Percentiles rank a stretch among this genome's conserved stretches.
Evolutionary conservation across 352 stramenopile genomes (phyloP).

Genomic region (Thraustochytrium sp.): DNA sequence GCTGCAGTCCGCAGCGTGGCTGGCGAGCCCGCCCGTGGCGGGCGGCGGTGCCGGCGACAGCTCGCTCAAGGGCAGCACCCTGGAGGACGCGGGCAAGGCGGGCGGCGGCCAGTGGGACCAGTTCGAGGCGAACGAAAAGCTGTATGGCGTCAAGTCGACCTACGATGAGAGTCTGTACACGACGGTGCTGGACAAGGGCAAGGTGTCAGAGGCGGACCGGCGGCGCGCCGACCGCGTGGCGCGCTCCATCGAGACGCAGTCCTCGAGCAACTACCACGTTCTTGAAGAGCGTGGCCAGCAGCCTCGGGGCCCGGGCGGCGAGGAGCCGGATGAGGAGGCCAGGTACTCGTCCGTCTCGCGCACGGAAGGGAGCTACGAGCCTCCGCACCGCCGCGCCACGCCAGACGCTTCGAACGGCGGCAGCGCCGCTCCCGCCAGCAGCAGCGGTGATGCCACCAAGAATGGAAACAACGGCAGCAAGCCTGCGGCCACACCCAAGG

Average conservation of each 20-base stretch:
- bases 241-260: slow-evolving; percentile 85
- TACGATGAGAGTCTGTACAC: slow-evolving; percentile 98
- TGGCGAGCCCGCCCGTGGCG: slow-evolving; percentile 61
- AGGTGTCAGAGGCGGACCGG: slow-evolving; percentile 77
- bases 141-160: slow-evolving; percentile 87
- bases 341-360: slow-evolving; percentile 85
- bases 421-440: neutral
- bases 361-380: slow-evolving; percentile 29
- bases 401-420: neutral
- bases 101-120: slow-evolving; percentile 83
- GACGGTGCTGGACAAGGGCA: slow-evolving; percentile 85
- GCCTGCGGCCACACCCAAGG: slow-evolving; percentile 29
- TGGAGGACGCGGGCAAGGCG: slow-evolving; percentile 13
- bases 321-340: slow-evolving; percentile 88
- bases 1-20: slow-evolving; percentile 49
- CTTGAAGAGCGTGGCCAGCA: slow-evolving; percentile 80
- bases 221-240: slow-evolving; percentile 82
- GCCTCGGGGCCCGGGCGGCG: slow-evolving; percentile 61
- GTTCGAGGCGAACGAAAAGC: slow-evolving; percentile 90
- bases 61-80: neutral
- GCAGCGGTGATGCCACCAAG: neutral
- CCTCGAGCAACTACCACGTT: slow-evolving; percentile 84
- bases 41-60: slow-evolving; percentile 57
- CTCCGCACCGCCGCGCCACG: neutral
- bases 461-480: slow-evolving; percentile 48